phyloP scores from a whole-genome alignment of 331 rosid genomes.

The Pyracantha coccinea region DNA sequence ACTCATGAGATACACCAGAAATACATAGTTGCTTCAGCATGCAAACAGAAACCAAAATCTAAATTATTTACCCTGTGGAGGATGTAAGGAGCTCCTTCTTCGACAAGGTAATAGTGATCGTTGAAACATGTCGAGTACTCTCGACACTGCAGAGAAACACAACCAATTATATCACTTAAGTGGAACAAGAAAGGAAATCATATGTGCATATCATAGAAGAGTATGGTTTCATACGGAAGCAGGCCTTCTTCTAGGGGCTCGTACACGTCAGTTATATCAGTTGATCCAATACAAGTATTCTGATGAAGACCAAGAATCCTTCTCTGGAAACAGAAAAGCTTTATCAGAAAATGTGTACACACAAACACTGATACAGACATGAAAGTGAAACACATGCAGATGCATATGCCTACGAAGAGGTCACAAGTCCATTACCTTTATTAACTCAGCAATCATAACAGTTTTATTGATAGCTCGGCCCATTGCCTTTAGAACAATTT shows the following conservation, averaged over 20 bases:
- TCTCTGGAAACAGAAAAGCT: constrained; percentile 44
- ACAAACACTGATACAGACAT: not conserved
- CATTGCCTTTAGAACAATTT: constrained; percentile 75
- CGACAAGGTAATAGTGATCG: constrained; percentile 75
- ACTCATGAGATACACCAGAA: not conserved
- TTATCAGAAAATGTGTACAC: not conserved
- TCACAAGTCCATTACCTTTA: constrained; percentile 42
- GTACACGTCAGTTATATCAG: constrained; percentile 78
- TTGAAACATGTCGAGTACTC: constrained; percentile 87
- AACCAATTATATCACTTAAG: not conserved
- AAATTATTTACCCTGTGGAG: constrained; percentile 61
- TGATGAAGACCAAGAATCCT: constrained; percentile 87
- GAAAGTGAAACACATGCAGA: not conserved
- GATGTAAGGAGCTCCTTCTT: constrained; percentile 53
- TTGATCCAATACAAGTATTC: constrained; percentile 65
- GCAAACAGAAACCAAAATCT: not conserved
- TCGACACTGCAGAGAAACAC: constrained; percentile 52
- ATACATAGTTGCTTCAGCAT: not conserved
- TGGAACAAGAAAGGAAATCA: not conserved
- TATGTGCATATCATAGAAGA: not conserved
- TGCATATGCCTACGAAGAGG: not conserved
- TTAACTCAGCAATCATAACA: constrained; percentile 72
- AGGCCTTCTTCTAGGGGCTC: constrained; percentile 97
- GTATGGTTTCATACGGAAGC: constrained; percentile 55
- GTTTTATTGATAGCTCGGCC: constrained; percentile 87